phyloP scores from a whole-genome alignment of 768 basidiomycete species.

The Kwoniella europaea region DNA sequence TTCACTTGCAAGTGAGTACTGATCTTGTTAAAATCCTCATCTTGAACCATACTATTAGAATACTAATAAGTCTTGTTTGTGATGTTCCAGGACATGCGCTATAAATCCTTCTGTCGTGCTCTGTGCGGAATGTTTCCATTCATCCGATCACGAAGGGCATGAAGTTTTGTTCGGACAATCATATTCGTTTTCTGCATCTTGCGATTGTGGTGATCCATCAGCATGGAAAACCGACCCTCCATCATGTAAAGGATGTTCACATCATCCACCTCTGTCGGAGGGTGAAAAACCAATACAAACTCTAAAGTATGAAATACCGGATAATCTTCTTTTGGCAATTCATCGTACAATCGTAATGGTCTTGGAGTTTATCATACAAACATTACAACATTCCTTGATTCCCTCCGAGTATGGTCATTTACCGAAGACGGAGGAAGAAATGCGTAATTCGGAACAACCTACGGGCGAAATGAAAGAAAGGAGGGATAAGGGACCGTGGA shows the following conservation, averaged over 20 bases:
- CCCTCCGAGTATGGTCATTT: conserved; percentile 59
- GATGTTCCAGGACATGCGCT: conserved; percentile 75
- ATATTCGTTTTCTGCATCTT: conserved; percentile 76
- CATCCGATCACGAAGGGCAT: conserved; percentile 82
- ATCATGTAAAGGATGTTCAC: conserved; percentile 66
- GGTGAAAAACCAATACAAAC: conserved; percentile 58
- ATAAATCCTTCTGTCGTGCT: conserved; percentile 87
- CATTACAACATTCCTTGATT: conserved; percentile 79
- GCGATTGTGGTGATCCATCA: conserved; percentile 91
- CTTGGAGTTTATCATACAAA: conserved; percentile 81
- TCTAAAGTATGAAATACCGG: conserved; percentile 65
- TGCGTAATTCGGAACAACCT: conserved; percentile 20
- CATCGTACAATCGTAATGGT: conserved; percentile 74
- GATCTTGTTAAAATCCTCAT: neutral
- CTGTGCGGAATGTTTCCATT: conserved; percentile 86
- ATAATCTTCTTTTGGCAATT: conserved; percentile 67
- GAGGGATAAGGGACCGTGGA: conserved; percentile 43
- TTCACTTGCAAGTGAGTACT: conserved; percentile 55
- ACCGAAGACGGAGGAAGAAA: conserved; percentile 61
- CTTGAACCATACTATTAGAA: neutral
- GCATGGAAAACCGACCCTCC: conserved; percentile 69
- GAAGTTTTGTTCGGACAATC: conserved; percentile 94
- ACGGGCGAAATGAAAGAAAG: conserved; percentile 29
- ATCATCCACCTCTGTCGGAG: conserved; percentile 68
- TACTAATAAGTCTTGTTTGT: neutral